Evolutionary conservation across 2,329 filamentous ascomycete species (phyloP).

Genomic region (Purpureocillium takamizusanense): DNA sequence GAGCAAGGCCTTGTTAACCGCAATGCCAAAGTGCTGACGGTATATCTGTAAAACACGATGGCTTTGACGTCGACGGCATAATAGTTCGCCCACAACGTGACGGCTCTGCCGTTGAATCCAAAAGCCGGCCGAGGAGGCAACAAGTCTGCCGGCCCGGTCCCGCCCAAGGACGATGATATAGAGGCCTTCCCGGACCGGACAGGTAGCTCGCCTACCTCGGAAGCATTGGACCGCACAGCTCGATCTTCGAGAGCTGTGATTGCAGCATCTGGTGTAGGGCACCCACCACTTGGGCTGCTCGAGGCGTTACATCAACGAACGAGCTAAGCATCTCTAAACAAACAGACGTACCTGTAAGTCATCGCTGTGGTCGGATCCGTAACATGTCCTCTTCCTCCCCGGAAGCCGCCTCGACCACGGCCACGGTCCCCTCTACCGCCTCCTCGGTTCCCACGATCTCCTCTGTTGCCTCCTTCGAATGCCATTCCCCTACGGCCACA

Average conservation of each 20-base stretch:
- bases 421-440: constrained; percentile 9
- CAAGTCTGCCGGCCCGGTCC: constrained; percentile 8
- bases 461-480: constrained; percentile 13
- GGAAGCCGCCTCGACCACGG: constrained; percentile 5
- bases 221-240: too few species aligned
- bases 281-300: too few species aligned
- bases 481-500: constrained; percentile 3
- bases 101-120: constrained; percentile 30
- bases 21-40: constrained; percentile 52
- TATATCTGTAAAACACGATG: constrained; percentile 33
- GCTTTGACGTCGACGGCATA: constrained; percentile 33
- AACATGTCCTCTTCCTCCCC: constrained; percentile 12
- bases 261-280: too few species aligned
- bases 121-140: constrained; percentile 41
- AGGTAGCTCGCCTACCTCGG: constrained; percentile 3
- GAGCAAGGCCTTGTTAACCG: constrained; percentile 51
- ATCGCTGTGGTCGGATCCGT: not conserved
- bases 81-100: constrained; percentile 46
- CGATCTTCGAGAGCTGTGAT: too few species aligned
- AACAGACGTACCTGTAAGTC: too few species aligned
- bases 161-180: too few species aligned
- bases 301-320: too few species aligned
- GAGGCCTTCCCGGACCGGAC: not conserved
- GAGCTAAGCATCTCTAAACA: too few species aligned
- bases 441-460: constrained; percentile 10